phyloP scores from a whole-genome alignment of 805 yeast species.

The Candida bentonensis region DNA sequence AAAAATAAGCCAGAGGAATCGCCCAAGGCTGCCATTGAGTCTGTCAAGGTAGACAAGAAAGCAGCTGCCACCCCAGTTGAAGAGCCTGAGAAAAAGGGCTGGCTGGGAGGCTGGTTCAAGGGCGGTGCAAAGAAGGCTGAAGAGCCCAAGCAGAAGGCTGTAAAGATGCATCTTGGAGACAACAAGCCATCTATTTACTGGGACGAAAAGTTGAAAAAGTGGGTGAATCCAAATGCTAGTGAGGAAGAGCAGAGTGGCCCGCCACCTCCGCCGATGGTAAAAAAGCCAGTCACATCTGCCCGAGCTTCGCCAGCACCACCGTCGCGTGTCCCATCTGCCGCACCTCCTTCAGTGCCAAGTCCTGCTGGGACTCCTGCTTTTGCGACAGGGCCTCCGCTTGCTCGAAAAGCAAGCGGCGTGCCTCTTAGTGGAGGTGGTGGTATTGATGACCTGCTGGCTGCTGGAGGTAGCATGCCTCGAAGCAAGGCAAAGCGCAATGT shows the following conservation, averaged over 20 bases:
- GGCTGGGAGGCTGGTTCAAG: background rate
- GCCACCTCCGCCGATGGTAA: constrained; percentile 11
- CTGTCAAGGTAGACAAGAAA: constrained; percentile 12
- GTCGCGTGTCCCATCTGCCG: constrained; percentile 5
- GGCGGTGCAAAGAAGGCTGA: background rate
- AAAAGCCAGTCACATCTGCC: background rate
- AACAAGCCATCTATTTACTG: constrained; percentile 49
- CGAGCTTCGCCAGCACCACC: constrained; percentile 3
- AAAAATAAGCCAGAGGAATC: constrained; percentile 8
- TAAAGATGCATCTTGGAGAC: constrained; percentile 78
- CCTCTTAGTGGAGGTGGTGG: constrained; percentile 21
- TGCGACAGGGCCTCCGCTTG: constrained; percentile 17
- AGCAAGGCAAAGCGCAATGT: constrained; percentile 36
- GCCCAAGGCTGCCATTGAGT: constrained; percentile 3
- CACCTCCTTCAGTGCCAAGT: constrained; percentile 8
- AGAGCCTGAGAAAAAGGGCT: constrained; percentile 1
- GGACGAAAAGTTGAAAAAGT: constrained; percentile 72
- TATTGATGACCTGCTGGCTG: constrained; percentile 32
- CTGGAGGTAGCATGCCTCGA: constrained; percentile 21
- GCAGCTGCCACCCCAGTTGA: background rate
- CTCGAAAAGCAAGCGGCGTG: constrained; percentile 2
- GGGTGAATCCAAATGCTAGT: constrained; percentile 55
- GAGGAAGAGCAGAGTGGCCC: constrained; percentile 33
- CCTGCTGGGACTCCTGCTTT: constrained; percentile 15
- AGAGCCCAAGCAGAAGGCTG: constrained; percentile 21